Evolutionary conservation across 2,329 filamentous ascomycete genomes (phyloP).

Genomic region (Emergomyces pasteurianus): DNA sequence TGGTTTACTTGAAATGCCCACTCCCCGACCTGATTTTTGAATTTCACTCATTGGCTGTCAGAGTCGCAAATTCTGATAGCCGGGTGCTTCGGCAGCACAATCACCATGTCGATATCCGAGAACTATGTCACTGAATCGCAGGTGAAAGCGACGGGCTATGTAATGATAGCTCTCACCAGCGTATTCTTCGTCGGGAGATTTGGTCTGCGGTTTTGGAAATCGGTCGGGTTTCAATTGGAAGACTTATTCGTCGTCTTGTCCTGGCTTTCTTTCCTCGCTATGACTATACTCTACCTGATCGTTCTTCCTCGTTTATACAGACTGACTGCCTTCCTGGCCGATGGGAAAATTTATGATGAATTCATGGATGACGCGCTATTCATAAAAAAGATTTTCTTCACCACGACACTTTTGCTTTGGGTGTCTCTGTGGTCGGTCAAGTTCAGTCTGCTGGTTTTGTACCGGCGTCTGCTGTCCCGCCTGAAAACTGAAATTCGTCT

Average conservation of each 20-base stretch:
- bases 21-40: background rate
- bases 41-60: background rate
- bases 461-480: constrained; percentile 25
- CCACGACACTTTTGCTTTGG: constrained; percentile 19
- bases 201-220: constrained; percentile 3
- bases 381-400: constrained; percentile 28
- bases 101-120: constrained; percentile 1
- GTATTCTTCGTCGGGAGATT: constrained; percentile 10
- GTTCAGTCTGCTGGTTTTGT: constrained; percentile 28
- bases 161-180: constrained; percentile 12
- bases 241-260: constrained; percentile 5
- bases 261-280: constrained; percentile 7
- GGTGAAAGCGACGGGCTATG: constrained; percentile 10
- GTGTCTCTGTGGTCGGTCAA: constrained; percentile 31
- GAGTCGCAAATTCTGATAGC: background rate
- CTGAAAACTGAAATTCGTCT: constrained; percentile 21
- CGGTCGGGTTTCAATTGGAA: constrained; percentile 4
- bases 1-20: background rate
- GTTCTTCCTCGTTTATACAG: constrained; percentile 24
- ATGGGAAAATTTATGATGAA: constrained; percentile 12
- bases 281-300: constrained; percentile 24
- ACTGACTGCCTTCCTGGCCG: constrained; percentile 14
- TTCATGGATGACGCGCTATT: constrained; percentile 20
- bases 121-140: constrained; percentile 7
- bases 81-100: background rate